Evolutionary conservation across 768 basidiomycete genomes (phyloP), one percentile per base, ranked within the genome.

Genomic region (Dictyophora rubrovolvata): DNA sequence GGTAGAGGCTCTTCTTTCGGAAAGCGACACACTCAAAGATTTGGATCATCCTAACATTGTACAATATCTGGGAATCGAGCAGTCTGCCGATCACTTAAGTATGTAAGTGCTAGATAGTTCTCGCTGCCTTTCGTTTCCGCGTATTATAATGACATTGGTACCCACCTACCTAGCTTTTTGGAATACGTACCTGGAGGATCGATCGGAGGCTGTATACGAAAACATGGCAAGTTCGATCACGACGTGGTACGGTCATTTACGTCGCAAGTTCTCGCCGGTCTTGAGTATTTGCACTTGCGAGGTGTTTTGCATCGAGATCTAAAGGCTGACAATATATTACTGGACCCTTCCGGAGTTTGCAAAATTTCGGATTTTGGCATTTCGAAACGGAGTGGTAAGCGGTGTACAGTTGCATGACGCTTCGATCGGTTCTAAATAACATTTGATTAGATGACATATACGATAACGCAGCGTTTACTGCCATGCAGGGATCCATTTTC

Each of bases 301-400:
- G 86, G 89, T 57, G 96, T 99, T 66, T 79, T 97, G 35, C 96
- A 99, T 70, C 80, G 96, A 72, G 94, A 99, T 71, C 75, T 99
- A 64, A 99, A 99, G 72, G 93, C 93, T 14, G 96, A 99, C 72
- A 99, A 98, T 67, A 96, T 99, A 67, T 82, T 99, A 17, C 93
- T 97, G 17, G 95, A 98, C 69, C 86, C 84, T 67, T 79, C 83
- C 14, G 96, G 96, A 0, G 75, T 87, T 21, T 96, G 94, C 79
- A 98, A 98, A 73, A 98, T 99, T 54, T 94, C 93, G 2, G 94
- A 98, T 72, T 97, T 97, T 67, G 96, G 96, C 47, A 97, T 98
- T 59, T 95, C 93, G n/a, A 98, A 97, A 73, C 82, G 90, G 61
- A 93, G 71, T n/a, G 65, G 74, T 72, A 52, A 56, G 72, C 68